Evolutionary conservation across 2,329 filamentous ascomycete species (phyloP).

Genomic region (Monosporascus sp.): DNA sequence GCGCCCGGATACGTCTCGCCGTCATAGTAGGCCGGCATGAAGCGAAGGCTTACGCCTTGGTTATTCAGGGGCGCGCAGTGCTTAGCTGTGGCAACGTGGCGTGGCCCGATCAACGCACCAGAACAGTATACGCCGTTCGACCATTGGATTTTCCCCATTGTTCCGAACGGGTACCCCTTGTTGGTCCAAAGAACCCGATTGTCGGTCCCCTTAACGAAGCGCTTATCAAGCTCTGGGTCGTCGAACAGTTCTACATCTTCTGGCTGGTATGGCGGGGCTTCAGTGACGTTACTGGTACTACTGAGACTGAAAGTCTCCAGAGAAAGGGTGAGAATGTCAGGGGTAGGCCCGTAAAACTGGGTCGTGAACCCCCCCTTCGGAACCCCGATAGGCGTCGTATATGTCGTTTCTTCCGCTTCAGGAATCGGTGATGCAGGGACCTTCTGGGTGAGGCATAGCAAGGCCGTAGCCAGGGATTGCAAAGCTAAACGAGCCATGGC

Average conservation of each 20-base stretch:
- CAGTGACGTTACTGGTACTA: background rate
- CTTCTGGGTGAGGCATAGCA: background rate
- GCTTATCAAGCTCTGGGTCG: constrained; percentile 6
- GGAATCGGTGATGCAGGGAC: background rate
- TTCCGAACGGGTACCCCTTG: constrained; percentile 13
- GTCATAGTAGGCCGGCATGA: constrained; percentile 20
- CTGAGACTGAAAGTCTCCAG: background rate
- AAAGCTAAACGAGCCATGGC: background rate
- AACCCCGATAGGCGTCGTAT: constrained; percentile 1
- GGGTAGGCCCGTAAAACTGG: background rate
- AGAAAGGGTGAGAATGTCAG: constrained; percentile 1
- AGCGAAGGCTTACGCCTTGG: constrained; percentile 13
- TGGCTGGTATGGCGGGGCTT: background rate
- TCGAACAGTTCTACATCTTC: background rate
- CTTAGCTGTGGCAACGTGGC: constrained; percentile 23
- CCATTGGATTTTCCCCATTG: constrained; percentile 17
- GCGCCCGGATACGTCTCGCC: constrained; percentile 11
- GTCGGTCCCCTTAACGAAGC: constrained; percentile 17
- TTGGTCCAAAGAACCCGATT: constrained; percentile 15
- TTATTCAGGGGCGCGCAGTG: constrained; percentile 18
- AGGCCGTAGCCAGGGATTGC: background rate
- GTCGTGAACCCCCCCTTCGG: background rate
- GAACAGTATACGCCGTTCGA: constrained; percentile 19
- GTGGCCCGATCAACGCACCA: constrained; percentile 23
- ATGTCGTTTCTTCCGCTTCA: background rate